Base-by-base conservation (phyloP, 2,329 filamentous ascomycete species). In the Cordyceps farinosa region DNA sequence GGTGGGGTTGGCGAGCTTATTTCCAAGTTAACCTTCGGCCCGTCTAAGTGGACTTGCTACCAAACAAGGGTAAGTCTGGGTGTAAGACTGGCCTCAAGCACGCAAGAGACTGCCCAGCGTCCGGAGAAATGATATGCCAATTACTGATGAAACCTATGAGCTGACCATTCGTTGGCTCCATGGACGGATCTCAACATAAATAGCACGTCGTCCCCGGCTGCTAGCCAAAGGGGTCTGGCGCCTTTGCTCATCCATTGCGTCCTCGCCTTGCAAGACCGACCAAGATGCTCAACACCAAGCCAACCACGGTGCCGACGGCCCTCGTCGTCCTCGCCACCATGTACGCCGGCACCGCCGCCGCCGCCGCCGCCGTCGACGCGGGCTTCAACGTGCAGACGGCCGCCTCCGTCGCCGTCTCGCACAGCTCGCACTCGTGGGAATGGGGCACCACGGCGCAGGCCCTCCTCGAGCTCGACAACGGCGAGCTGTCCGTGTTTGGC, bases 381-480 rank as follows among this genome's bases (percentile, higher is more conserved):
- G 64, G 64, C 38, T 65, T 65, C 53, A 54, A 65, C 52, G 62
- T 52, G 57, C 36, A 61, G 27, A 62, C 34, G 3, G 63, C 63
- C 5, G 63, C 65, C 52, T 34, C 61, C 34, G 63, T 66, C 22
- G 65, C 65, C 63, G 36, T 54, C 1, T 42, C 59, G 8, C 65
- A 56, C 7, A 29, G 63, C 15, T 30, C 32, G 10, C 61, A 66
- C 29, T 66, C 65, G 8, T 66, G 65, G 65, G 65, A 66, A 66
- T 66, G 65, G 65, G 65, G 65, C 27, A 66, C 65, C 40, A 51
- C 65, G 7, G 65, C 65, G 6, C 48, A 66, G 48, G 65, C 65
- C 17, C 60, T 66, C 8, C 53, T 66, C 44, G 65, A 66, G 52
- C 60, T 66, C 17, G 55, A 66, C 44, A 65, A 66, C 56, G 54